Evolutionary conservation across 441 rosid species (phyloP).

Genomic region (Gossypium lobatum): DNA sequence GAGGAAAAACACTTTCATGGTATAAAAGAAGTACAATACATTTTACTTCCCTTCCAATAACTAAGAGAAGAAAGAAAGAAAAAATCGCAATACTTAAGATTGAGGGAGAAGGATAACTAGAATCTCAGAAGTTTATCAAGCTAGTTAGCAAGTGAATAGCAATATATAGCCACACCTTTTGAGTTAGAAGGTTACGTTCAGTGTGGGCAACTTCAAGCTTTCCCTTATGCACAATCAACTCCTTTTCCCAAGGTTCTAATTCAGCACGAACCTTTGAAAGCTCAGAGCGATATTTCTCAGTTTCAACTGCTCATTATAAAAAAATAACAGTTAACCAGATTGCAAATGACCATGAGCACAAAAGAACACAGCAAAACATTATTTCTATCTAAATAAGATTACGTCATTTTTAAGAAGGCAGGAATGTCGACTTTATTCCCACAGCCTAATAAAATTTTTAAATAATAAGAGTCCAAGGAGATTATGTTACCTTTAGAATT

Average conservation of each 20-base stretch:
- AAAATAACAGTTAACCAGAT: slow-evolving; percentile 1
- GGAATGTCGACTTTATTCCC: neutral
- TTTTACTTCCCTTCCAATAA: neutral
- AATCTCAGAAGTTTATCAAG: neutral
- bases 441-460: neutral
- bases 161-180: slow-evolving; percentile 50
- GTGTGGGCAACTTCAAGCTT: slow-evolving; percentile 82
- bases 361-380: neutral
- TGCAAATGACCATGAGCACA: neutral
- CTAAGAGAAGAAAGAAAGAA: neutral
- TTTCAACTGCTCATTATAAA: slow-evolving; percentile 55
- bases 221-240: slow-evolving; percentile 82
- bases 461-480: neutral
- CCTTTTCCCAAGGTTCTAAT: slow-evolving; percentile 89
- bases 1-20: neutral
- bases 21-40: neutral
- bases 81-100: neutral
- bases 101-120: neutral
- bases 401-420: neutral
- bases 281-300: slow-evolving; percentile 71
- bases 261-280: slow-evolving; percentile 75
- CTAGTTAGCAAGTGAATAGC: neutral
- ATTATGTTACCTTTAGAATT: slow-evolving; percentile 60
- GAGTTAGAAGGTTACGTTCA: slow-evolving; percentile 67
- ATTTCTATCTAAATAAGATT: neutral